Evolutionary conservation across 75 land plant species (phyloP).

Genomic region (Selaginella moellendorffii): DNA sequence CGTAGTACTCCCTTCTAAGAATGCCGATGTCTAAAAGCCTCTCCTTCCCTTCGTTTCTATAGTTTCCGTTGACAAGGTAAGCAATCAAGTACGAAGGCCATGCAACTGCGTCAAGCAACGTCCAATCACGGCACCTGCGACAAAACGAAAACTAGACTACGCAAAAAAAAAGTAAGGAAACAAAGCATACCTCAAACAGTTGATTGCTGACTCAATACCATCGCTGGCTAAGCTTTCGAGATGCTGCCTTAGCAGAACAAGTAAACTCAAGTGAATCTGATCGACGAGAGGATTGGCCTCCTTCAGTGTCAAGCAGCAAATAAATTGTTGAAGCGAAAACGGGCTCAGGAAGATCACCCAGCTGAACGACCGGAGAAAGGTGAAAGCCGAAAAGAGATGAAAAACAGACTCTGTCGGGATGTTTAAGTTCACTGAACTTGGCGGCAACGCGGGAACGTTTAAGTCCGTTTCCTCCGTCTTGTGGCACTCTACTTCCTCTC

Average conservation of each 20-base stretch:
- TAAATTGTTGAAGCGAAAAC: constrained; percentile 58
- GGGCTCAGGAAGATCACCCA: constrained; percentile 62
- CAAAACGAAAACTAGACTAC: too few species aligned
- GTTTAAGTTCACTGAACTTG: constrained; percentile 40
- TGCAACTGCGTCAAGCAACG: constrained; percentile 49
- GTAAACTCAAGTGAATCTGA: constrained; percentile 48
- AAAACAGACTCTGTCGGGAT: constrained; percentile 34
- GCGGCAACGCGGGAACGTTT: constrained; percentile 32
- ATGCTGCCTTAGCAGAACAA: constrained; percentile 49
- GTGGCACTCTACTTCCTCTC: neutral
- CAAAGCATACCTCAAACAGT: constrained; percentile 46
- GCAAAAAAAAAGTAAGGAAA: neutral
- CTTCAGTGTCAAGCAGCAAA: constrained; percentile 37
- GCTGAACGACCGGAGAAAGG: constrained; percentile 69
- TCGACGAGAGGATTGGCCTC: constrained; percentile 46
- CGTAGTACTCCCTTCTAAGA: constrained; percentile 42
- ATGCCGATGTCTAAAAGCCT: constrained; percentile 31
- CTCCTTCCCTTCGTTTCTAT: constrained; percentile 23
- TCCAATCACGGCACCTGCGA: constrained; percentile 74
- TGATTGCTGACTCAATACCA: constrained; percentile 30
- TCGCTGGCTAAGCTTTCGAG: constrained; percentile 36
- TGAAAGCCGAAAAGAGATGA: constrained; percentile 57
- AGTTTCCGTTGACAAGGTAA: constrained; percentile 35
- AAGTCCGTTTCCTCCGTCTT: neutral
- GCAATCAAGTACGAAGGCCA: constrained; percentile 70